A percentile compares a stretch with the other conserved stretches of the same genome.
These are phyloP conservation scores for Hibiscus trionum DNA, from an alignment of 345 rosid genomes.

Conservation along the genomic window DNA sequence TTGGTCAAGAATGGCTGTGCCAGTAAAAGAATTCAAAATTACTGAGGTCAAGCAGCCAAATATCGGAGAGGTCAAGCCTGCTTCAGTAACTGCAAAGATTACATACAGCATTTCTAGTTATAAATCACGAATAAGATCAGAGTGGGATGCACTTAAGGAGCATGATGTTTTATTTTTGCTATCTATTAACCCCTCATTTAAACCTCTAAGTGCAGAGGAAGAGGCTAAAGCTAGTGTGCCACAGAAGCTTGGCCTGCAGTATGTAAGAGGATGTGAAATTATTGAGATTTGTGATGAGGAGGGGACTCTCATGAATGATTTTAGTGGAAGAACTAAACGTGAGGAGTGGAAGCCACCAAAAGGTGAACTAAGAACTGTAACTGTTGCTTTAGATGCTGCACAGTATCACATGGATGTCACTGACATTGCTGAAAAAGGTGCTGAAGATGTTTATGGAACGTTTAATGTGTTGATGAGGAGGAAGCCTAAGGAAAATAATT, in stretches of 20 bases:
- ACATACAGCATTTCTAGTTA: conserved; percentile 90
- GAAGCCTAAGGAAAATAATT: conserved; percentile 97
- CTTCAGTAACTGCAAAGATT: conserved; percentile 75
- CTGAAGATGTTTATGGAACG: conserved; percentile 85
- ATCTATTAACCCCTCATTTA: conserved; percentile 82
- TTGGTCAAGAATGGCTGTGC: conserved; percentile 99
- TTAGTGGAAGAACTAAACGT: conserved; percentile 78
- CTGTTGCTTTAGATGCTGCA: conserved; percentile 90
- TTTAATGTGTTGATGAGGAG: conserved; percentile 94
- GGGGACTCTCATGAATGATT: conserved; percentile 95
- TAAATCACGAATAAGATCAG: conserved; percentile 77
- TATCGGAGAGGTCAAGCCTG: conserved; percentile 96
- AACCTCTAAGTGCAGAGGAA: conserved; percentile 93
- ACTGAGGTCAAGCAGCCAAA: conserved; percentile 86
- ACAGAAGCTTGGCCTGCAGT: conserved; percentile 88
- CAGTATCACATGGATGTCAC: conserved; percentile 96
- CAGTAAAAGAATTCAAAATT: conserved; percentile 67
- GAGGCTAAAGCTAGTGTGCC: conserved; percentile 88
- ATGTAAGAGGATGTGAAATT: conserved; percentile 91
- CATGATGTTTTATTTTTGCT: conserved; percentile 96
- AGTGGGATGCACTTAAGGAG: conserved; percentile 96
- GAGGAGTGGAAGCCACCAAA: conserved; percentile 99
- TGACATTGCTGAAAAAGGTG: conserved; percentile 85
- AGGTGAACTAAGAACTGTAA: conserved; percentile 90
- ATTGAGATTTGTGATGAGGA: conserved; percentile 89